Percentiles rank a stretch among this genome's conserved stretches.
phyloP scores from a whole-genome alignment of 495 filamentous ascomycete genomes.

The Penicillium nucicola region DNA sequence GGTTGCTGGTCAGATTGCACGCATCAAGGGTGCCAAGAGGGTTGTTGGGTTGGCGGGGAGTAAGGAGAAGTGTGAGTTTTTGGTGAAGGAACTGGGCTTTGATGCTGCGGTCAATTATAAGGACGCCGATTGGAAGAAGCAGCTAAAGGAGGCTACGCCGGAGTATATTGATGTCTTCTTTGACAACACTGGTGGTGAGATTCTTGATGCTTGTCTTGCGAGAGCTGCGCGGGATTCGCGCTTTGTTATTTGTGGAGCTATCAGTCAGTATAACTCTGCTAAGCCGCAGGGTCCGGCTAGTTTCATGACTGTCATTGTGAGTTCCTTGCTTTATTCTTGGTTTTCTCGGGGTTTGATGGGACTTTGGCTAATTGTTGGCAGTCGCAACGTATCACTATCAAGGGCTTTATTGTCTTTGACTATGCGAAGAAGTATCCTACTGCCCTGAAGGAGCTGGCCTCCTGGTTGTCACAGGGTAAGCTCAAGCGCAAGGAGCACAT shows the following conservation, averaged over 20 bases:
- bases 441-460: slow-evolving; percentile 44
- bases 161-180: slow-evolving; percentile 57
- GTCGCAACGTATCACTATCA: slow-evolving; percentile 50
- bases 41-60: slow-evolving; percentile 53
- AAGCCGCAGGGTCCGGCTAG: slow-evolving; percentile 45
- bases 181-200: slow-evolving; percentile 56
- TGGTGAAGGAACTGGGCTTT: slow-evolving; percentile 48
- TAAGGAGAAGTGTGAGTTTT: slow-evolving; percentile 46
- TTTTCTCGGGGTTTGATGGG: not conserved
- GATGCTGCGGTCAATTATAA: slow-evolving; percentile 57
- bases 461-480: slow-evolving; percentile 53
- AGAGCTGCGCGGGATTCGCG: slow-evolving; percentile 44
- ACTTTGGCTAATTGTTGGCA: slow-evolving; percentile 21
- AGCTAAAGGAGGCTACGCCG: slow-evolving; percentile 45
- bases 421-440: slow-evolving; percentile 42
- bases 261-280: slow-evolving; percentile 50
- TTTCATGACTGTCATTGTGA: slow-evolving; percentile 51
- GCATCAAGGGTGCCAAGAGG: slow-evolving; percentile 53
- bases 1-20: slow-evolving; percentile 67
- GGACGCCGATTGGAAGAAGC: slow-evolving; percentile 48
- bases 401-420: slow-evolving; percentile 57
- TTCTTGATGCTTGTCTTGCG: slow-evolving; percentile 51
- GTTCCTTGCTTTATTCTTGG: slow-evolving; percentile 5
- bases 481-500: slow-evolving; percentile 56
- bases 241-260: slow-evolving; percentile 54